Percentiles rank a stretch among this genome's conserved stretches.
These are phyloP conservation scores for Penicillium freii DNA, from an alignment of 2,329 filamentous ascomycete species.

Conservation along the genomic window DNA sequence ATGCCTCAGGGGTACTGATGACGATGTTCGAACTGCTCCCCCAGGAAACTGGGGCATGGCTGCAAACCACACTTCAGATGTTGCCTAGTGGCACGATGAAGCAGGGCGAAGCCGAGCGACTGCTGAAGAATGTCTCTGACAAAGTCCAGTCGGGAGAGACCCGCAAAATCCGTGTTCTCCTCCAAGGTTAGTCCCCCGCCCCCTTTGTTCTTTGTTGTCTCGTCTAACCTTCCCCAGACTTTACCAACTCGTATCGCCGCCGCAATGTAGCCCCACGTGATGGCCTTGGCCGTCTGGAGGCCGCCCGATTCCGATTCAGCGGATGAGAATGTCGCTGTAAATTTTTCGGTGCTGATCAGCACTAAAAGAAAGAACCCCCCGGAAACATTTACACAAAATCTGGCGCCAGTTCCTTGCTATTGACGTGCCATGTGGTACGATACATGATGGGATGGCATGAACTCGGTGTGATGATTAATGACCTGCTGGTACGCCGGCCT, in stretches of 20 bases:
- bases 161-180: conserved; percentile 74
- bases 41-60: conserved; percentile 74
- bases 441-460: conserved; percentile 21
- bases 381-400: conserved; percentile 25
- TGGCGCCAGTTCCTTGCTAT: conserved; percentile 23
- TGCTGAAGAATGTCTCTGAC: conserved; percentile 78
- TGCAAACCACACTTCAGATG: conserved; percentile 77
- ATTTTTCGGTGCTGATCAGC: conserved; percentile 13
- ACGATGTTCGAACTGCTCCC: conserved; percentile 86
- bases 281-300: conserved; percentile 82
- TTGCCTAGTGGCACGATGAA: conserved; percentile 80
- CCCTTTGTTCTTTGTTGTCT: neutral
- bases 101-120: conserved; percentile 72
- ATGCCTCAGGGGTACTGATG: conserved; percentile 89
- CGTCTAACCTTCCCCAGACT: conserved; percentile 56
- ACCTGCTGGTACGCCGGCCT: conserved; percentile 17
- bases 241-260: conserved; percentile 89
- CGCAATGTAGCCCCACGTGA: conserved; percentile 94
- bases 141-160: conserved; percentile 67
- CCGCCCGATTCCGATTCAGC: conserved; percentile 78
- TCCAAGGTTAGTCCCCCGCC: conserved; percentile 57
- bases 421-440: conserved; percentile 20
- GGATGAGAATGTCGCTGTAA: conserved; percentile 41
- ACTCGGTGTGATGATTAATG: conserved; percentile 25
- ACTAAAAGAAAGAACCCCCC: conserved; percentile 12